Evolutionary conservation across 495 filamentous ascomycete genomes (phyloP).

Genomic region (Xylaria longipes): DNA sequence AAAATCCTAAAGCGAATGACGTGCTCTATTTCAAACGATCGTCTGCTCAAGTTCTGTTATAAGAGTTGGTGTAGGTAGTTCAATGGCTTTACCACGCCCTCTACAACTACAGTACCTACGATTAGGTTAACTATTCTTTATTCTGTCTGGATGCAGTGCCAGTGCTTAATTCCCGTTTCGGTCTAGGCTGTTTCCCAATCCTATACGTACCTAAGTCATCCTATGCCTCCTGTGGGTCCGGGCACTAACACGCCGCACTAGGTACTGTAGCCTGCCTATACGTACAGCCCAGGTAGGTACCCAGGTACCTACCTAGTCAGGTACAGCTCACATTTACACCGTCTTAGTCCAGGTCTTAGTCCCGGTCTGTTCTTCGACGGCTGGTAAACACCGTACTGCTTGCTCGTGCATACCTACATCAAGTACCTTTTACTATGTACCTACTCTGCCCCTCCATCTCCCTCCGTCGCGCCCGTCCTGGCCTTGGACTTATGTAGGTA

Average conservation of each 20-base stretch:
- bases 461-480: neutral
- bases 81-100: too few species aligned
- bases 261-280: too few species aligned
- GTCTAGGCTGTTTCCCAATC: neutral
- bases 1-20: neutral
- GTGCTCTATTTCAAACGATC: constrained; percentile 14
- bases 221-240: neutral
- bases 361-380: too few species aligned
- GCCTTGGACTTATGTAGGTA: constrained; percentile 18
- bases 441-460: constrained; percentile 6
- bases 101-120: too few species aligned
- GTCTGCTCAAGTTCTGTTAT: neutral
- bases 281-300: too few species aligned
- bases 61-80: neutral
- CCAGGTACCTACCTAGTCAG: too few species aligned
- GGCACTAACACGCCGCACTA: neutral
- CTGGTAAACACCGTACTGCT: too few species aligned
- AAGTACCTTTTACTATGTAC: too few species aligned
- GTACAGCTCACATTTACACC: neutral
- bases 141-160: neutral
- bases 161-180: neutral
- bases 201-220: too few species aligned
- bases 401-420: too few species aligned
- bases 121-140: too few species aligned
- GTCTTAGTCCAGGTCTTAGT: too few species aligned